These are phyloP conservation scores for Dictyophora rubrovolvata DNA, from an alignment of 768 basidiomycete species.

Conservation along the genomic window DNA sequence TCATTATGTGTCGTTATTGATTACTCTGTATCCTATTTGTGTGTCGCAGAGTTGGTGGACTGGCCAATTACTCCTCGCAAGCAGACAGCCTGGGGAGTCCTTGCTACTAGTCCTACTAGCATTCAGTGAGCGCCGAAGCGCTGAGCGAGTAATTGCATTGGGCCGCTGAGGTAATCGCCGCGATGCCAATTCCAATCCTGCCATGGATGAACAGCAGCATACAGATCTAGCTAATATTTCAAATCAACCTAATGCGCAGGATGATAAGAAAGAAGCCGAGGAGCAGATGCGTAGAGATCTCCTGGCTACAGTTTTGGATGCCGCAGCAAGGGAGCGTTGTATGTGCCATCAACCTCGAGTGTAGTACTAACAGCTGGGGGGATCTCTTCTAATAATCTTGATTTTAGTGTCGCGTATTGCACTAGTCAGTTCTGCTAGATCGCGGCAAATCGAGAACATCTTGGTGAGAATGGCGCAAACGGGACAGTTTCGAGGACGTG, in stretches of 20 bases:
- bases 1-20: not conserved
- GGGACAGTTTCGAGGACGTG: conserved; percentile 67
- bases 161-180: too few species aligned
- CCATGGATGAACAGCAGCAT: conserved; percentile 9
- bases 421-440: conserved; percentile 75
- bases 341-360: conserved; percentile 13
- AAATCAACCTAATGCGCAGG: not conserved
- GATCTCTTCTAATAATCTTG: not conserved
- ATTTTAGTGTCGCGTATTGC: conserved; percentile 75
- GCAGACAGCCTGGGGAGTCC: not conserved
- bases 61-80: conserved; percentile 1
- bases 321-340: conserved; percentile 76
- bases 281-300: conserved; percentile 70
- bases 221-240: not conserved
- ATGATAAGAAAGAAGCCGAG: conserved; percentile 47
- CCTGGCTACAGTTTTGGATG: conserved; percentile 68
- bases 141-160: too few species aligned
- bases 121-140: not conserved
- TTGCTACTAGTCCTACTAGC: not conserved
- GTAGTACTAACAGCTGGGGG: too few species aligned
- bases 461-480: conserved; percentile 75
- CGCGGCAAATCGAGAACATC: conserved; percentile 69
- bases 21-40: not conserved
- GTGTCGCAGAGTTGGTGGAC: not conserved
- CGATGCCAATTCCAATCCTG: not conserved